phyloP scores from a whole-genome alignment of 2,329 filamentous ascomycete genomes.

The Lachnellula willkommii region DNA sequence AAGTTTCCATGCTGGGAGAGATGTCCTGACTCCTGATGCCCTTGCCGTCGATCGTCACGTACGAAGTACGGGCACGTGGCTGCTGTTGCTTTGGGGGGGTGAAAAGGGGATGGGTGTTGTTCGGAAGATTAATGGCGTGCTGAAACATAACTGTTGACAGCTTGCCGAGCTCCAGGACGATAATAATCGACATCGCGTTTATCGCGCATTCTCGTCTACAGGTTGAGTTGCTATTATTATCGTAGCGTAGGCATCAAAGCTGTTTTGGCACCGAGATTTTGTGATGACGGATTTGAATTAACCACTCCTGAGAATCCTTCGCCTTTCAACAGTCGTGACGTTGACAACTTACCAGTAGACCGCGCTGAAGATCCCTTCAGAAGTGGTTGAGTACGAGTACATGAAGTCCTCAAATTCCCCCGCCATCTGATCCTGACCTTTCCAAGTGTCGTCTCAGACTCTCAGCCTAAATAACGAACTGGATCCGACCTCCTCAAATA shows the following conservation, averaged over 20 bases:
- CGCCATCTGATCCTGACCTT: not conserved
- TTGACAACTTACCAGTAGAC: too few relatives aligned
- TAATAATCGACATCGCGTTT: too few relatives aligned
- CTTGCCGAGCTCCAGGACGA: too few relatives aligned
- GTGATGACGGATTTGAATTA: too few relatives aligned
- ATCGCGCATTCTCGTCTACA: too few relatives aligned
- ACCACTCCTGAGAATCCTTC: not conserved
- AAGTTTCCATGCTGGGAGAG: too few relatives aligned
- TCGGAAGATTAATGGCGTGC: not conserved
- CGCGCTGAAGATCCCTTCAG: too few relatives aligned
- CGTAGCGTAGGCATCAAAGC: too few relatives aligned
- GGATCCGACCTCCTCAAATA: conserved; percentile 1
- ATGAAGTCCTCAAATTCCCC: not conserved
- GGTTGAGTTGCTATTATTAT: too few relatives aligned
- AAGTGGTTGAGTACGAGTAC: not conserved
- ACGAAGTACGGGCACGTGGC: not conserved
- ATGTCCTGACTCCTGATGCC: not conserved
- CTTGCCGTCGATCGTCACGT: not conserved
- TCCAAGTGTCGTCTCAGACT: not conserved
- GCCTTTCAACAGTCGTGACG: not conserved
- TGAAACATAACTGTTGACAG: too few relatives aligned
- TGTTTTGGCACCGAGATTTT: too few relatives aligned
- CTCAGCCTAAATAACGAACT: not conserved
- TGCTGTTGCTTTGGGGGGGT: not conserved
- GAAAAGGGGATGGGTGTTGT: not conserved